Evolutionary conservation across 2,329 filamentous ascomycete genomes (phyloP).

Genomic region (Akanthomyces uredinophilus): DNA sequence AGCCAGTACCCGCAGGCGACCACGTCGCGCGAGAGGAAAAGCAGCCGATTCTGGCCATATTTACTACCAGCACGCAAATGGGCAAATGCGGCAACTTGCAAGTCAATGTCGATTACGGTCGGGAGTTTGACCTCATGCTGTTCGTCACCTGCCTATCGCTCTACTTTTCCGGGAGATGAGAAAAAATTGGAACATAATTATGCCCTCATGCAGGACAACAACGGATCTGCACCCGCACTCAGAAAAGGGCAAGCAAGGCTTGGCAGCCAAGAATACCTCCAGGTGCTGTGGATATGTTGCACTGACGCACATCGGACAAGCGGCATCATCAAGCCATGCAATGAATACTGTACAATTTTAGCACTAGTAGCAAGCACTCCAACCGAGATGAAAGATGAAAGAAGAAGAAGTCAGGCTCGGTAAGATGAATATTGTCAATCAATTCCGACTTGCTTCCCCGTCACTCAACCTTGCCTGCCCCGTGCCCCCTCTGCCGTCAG

Average conservation of each 20-base stretch:
- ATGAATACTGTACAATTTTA: too few relatives aligned
- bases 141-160: constrained; percentile 14
- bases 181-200: too few relatives aligned
- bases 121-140: constrained; percentile 15
- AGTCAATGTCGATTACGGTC: constrained; percentile 16
- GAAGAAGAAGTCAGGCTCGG: background rate
- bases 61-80: constrained; percentile 4
- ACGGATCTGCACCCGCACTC: background rate
- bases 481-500: background rate
- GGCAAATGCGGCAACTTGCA: constrained; percentile 14
- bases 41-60: constrained; percentile 13
- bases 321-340: background rate
- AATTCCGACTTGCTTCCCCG: background rate
- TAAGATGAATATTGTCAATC: background rate
- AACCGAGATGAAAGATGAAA: background rate
- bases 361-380: background rate
- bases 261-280: background rate
- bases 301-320: background rate
- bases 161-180: constrained; percentile 8
- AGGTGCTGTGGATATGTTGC: background rate
- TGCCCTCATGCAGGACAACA: background rate
- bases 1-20: background rate
- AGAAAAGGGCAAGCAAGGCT: background rate
- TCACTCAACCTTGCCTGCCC: too few relatives aligned
- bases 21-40: background rate